A percentile compares a stretch with the other conserved stretches of the same genome.
phyloP scores from a whole-genome alignment of 2,329 filamentous ascomycete species.

The Endothia cerciana region DNA sequence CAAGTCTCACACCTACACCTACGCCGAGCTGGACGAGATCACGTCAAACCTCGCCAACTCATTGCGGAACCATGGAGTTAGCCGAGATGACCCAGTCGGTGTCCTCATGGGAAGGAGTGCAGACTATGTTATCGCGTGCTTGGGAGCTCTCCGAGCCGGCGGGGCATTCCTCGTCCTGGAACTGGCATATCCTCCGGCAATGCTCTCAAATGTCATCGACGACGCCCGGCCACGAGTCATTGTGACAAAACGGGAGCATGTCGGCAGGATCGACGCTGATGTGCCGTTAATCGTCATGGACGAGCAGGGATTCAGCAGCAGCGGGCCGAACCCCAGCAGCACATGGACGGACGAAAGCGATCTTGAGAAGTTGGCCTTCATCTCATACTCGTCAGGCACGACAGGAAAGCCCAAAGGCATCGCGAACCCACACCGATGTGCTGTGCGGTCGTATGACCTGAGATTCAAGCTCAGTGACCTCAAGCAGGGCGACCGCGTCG shows the following conservation, averaged over 20 bases:
- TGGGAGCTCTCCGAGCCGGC: slow-evolving; percentile 77
- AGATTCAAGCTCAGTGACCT: slow-evolving; percentile 73
- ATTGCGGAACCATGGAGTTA: slow-evolving; percentile 69
- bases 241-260: slow-evolving; percentile 68
- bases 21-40: slow-evolving; percentile 70
- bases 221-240: slow-evolving; percentile 74
- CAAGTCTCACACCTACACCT: slow-evolving; percentile 68
- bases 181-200: slow-evolving; percentile 74
- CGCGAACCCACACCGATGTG: slow-evolving; percentile 75
- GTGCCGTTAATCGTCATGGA: slow-evolving; percentile 70
- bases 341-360: slow-evolving; percentile 63
- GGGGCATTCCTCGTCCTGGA: slow-evolving; percentile 82
- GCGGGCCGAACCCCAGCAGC: slow-evolving; percentile 37
- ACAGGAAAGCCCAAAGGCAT: slow-evolving; percentile 83
- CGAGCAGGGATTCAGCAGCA: slow-evolving; percentile 40
- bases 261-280: slow-evolving; percentile 65
- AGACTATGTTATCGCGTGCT: slow-evolving; percentile 77
- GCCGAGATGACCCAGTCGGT: slow-evolving; percentile 74
- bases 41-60: slow-evolving; percentile 67
- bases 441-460: slow-evolving; percentile 74
- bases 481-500: slow-evolving; percentile 73
- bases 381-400: slow-evolving; percentile 80
- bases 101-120: slow-evolving; percentile 76
- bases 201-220: slow-evolving; percentile 76
- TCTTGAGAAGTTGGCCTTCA: slow-evolving; percentile 74